Base-by-base conservation (phyloP, 805 yeast genomes). In the Zygosaccharomyces lentus region DNA sequence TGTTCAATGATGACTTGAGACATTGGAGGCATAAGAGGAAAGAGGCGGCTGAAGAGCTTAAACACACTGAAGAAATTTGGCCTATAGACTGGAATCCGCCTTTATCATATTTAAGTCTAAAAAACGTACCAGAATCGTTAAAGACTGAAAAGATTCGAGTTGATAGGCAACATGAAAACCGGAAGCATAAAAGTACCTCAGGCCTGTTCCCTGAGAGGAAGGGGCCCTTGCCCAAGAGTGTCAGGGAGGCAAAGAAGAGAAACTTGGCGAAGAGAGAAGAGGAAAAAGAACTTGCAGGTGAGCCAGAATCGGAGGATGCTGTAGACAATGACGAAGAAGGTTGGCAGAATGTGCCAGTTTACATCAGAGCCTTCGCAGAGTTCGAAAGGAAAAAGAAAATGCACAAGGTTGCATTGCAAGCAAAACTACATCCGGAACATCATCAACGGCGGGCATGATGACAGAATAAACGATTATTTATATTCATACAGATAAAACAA, bases 1-100 rank as follows among this genome's bases (percentile, higher is more conserved):
- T 87, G 45, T 91, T 80, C 62, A 82, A 84, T 53, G 97, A 91
- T 43, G 98, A 93, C 62, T 58, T 90, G 41, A 82, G 80, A 51
- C 87, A 87, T 27, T 93, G 96, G 96, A 79, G 81, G 57, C 61
- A 51, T 1, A 66, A 72, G 57, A 70, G 95, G 15, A 67, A 66
- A 31, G 62, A 72, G 46, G 96, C 96, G 0, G 84, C 75, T 48
- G 44, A 75, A 63, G 56, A 64, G 9, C 61, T 80, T n/a, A 66
- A 67, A 15, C 54, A 59, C 35, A 66, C 70, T 1, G 63, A 66
- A 17, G 78, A 74, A 29, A 58, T 67, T 41, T 84, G 91, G 91
- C 91, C 90, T 0, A 59, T 58, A 2, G 77, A 75, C 43, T 80
- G 82, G 61, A 80, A 84, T 49, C 78, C 84, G 2, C 82, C 83